phyloP scores from a whole-genome alignment of 441 rosid genomes.

The Euphorbia celastroides region DNA sequence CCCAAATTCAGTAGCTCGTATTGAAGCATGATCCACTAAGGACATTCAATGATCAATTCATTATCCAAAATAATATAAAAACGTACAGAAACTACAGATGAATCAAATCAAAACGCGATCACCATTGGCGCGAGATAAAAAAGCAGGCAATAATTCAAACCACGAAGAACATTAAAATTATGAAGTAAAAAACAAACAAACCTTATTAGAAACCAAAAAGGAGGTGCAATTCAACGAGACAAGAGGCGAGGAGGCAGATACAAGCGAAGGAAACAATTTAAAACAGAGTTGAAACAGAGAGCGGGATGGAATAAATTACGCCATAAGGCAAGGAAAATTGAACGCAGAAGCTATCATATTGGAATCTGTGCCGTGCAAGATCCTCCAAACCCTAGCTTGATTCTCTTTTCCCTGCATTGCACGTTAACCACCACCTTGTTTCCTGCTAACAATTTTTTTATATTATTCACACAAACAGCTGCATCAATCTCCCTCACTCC shows the following conservation, averaged over 20 bases:
- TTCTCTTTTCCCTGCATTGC: conserved; percentile 54
- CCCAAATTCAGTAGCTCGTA: conserved; percentile 9
- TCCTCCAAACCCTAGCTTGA: conserved; percentile 29
- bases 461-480: neutral
- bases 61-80: neutral
- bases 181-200: conserved; percentile 10
- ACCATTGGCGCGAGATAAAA: neutral
- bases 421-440: conserved; percentile 40
- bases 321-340: conserved; percentile 52
- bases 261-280: conserved; percentile 25
- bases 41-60: neutral
- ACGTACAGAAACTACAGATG: neutral
- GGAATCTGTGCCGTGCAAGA: conserved; percentile 53
- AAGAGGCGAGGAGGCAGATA: conserved; percentile 4
- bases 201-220: conserved; percentile 11
- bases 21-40: neutral
- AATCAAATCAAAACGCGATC: neutral
- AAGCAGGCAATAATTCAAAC: neutral
- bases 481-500: conserved; percentile 4
- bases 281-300: conserved; percentile 20
- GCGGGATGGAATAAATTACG: conserved; percentile 51
- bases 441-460: conserved; percentile 1
- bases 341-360: conserved; percentile 41
- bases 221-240: conserved; percentile 8
- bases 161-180: neutral